Evolutionary conservation across 1,284 basidiomycete genomes (phyloP), one percentile per base, ranked within the genome.

Genomic region (Cryptococcus sp.): DNA sequence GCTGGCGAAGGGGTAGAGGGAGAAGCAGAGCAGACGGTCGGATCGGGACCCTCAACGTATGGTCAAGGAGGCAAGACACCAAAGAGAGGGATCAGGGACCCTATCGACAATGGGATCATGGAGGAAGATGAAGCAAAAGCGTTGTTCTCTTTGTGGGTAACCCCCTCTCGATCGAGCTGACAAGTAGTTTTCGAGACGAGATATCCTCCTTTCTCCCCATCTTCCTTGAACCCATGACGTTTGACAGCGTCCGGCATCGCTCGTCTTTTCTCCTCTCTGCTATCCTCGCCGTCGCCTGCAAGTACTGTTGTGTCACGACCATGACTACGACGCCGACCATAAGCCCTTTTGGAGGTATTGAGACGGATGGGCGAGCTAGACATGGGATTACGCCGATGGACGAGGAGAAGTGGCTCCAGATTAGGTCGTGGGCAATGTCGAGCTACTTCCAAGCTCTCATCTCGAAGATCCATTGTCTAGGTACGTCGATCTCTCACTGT

Each of bases 381-480:
- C 42, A 47, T 37, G 43, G 40, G 6, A 47, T 48, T 1, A 5
- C 23, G 7, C 48, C 49, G n/a, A 45, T 52, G 11, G 43, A 33
- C 16, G 51, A 52, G 23, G 57, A 58, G 14, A 36, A 36, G 24
- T 57, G 54, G 57, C n/a, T 37, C 14, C 43, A 52, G 32, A 54
- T 59, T 32, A 46, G 57, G 16, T 43, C 48, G 1, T 33, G 56
- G 22, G 57, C 54, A 2, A 47, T 54, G 42, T 48, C 54, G 12
- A 48, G 57, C 46, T 59, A 54, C 39, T 52, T 59, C 19, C 57
- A 59, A 34, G 57, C 55, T 1, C n/a, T 57, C 36, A 53, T 59
- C 5, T 57, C 54, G 12, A 59, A 59, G 31, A 52, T 59, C 4
- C 57, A 59, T 45, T 59, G 52, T 23, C 48, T 59, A 1, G 56